Evolutionary conservation across 2,329 filamentous ascomycete species (phyloP).

Genomic region (Bisporella sp.): DNA sequence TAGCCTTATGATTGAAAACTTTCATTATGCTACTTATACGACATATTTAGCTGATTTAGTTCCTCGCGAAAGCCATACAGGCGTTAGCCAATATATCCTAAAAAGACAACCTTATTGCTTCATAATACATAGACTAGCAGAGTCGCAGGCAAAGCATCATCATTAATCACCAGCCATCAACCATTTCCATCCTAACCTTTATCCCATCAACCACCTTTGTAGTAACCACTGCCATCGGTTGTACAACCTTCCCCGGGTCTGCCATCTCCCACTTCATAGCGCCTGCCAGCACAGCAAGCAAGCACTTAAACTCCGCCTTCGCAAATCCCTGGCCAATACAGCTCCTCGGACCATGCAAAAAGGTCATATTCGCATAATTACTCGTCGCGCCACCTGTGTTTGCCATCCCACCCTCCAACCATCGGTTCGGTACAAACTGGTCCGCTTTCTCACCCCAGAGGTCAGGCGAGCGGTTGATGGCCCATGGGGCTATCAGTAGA

Average conservation of each 20-base stretch:
- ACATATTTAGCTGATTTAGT: too few relatives aligned
- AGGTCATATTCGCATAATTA: conserved; percentile 75
- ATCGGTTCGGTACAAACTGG: conserved; percentile 35
- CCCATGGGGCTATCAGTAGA: conserved; percentile 35
- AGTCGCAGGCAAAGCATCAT: too few relatives aligned
- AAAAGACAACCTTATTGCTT: too few relatives aligned
- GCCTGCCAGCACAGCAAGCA: conserved; percentile 41
- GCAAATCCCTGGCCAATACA: conserved; percentile 82
- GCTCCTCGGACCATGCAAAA: conserved; percentile 75
- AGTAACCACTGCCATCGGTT: conserved; percentile 19
- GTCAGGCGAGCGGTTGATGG: conserved; percentile 32
- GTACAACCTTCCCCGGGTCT: conserved; percentile 12
- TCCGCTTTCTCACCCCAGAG: conserved; percentile 35
- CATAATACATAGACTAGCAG: too few relatives aligned
- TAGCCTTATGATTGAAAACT: too few relatives aligned
- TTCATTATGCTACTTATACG: too few relatives aligned
- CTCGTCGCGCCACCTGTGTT: conserved; percentile 58
- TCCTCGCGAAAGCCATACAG: too few relatives aligned
- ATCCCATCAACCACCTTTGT: conserved; percentile 22
- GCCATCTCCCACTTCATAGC: conserved; percentile 16
- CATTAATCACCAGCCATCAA: conserved; percentile 14
- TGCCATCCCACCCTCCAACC: conserved; percentile 31
- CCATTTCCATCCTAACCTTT: conserved; percentile 14
- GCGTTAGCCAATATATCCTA: too few relatives aligned
- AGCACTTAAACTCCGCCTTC: conserved; percentile 72